Conservation (phyloP, 768 basidiomycete species). For the Lactarius trivialis region DNA sequence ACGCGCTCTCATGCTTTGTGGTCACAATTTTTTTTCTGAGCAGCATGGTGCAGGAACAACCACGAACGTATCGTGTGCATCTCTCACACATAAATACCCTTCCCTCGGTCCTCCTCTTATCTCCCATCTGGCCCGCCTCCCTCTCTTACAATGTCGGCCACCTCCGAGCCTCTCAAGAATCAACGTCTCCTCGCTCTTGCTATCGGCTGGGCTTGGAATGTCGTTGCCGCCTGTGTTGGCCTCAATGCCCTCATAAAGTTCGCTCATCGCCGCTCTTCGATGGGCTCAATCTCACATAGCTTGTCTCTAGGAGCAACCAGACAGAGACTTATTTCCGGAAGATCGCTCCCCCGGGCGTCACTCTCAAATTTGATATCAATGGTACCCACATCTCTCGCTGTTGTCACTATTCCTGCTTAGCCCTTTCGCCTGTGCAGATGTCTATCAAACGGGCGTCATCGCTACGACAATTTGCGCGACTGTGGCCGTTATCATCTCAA, state of each 20-base stretch:
- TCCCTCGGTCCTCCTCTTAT: background rate
- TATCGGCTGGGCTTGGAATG: constrained; percentile 29
- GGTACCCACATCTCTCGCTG: constrained; percentile 18
- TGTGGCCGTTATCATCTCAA: constrained; percentile 32
- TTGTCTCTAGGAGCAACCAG: constrained; percentile 13
- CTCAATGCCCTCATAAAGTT: constrained; percentile 33
- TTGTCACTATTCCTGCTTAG: constrained; percentile 23
- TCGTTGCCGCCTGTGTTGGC: constrained; percentile 28
- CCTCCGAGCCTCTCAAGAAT: constrained; percentile 11
- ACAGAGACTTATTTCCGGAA: constrained; percentile 3
- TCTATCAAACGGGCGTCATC: constrained; percentile 23
- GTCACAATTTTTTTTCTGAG: background rate
- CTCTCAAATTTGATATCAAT: constrained; percentile 16
- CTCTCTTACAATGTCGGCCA: constrained; percentile 5
- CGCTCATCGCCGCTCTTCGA: background rate
- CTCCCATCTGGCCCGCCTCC: background rate
- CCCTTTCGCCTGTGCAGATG: constrained; percentile 20
- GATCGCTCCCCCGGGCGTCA: constrained; percentile 14
- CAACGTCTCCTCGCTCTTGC: constrained; percentile 28
- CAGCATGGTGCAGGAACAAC: background rate
- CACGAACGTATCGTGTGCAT: background rate
- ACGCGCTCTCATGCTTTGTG: background rate
- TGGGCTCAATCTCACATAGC: background rate
- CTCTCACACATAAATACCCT: constrained; percentile 5
- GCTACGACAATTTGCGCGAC: constrained; percentile 24